These are phyloP conservation scores for Pelargonium citronellum DNA, from an alignment of 441 rosid species.

Conservation along the genomic window DNA sequence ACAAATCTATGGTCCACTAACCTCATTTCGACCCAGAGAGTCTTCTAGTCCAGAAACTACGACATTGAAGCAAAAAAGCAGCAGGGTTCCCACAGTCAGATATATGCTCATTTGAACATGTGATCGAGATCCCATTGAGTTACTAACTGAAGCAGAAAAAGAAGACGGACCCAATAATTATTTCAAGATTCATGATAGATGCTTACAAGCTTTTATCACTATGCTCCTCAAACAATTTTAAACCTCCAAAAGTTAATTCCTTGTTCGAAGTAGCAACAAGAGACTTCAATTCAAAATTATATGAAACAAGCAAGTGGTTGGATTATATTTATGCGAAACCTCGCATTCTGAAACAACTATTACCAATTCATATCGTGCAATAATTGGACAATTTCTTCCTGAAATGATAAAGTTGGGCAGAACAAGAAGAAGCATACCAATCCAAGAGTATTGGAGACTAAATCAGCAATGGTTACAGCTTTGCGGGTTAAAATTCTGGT, in stretches of 20 bases:
- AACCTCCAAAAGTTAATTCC: not conserved
- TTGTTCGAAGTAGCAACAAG: not conserved
- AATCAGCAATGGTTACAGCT: not conserved
- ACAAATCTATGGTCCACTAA: constrained; percentile 12
- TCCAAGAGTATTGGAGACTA: too few relatives aligned
- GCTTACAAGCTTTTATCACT: not conserved
- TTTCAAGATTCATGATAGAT: not conserved
- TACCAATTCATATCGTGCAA: not conserved
- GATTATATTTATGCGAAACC: not conserved
- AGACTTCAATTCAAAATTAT: not conserved
- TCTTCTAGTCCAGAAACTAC: constrained; percentile 15
- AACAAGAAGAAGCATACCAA: too few relatives aligned
- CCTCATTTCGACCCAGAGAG: constrained; percentile 32
- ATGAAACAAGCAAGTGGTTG: not conserved
- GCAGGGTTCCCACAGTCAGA: constrained; percentile 22
- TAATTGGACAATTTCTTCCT: not conserved
- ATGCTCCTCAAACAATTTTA: not conserved
- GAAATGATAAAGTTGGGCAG: too few relatives aligned
- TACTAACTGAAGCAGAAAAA: constrained; percentile 16
- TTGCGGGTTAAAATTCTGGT: not conserved
- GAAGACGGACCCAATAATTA: not conserved
- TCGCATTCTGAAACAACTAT: not conserved
- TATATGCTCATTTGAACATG: not conserved
- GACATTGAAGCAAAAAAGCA: constrained; percentile 22
- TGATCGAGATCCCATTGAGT: constrained; percentile 19